Evolutionary conservation across 768 basidiomycete species (phyloP).

Genomic region (Mycena chlorophos): DNA sequence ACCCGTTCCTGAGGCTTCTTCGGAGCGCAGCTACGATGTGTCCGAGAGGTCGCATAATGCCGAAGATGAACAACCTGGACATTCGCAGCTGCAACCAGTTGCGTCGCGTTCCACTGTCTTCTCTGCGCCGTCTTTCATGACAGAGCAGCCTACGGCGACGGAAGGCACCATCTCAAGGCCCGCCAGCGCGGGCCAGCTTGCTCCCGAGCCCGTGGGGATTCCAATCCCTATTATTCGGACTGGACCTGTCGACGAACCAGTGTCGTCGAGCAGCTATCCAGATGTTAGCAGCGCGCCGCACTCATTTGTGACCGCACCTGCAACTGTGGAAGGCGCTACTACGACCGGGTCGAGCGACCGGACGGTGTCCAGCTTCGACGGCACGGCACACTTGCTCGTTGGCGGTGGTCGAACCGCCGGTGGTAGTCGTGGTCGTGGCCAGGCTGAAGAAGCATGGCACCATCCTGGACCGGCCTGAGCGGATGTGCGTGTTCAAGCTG

Average conservation of each 20-base stretch:
- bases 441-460: constrained; percentile 33
- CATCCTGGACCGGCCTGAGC: constrained; percentile 14
- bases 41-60: constrained; percentile 5
- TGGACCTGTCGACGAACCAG: constrained; percentile 14
- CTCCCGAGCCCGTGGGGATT: constrained; percentile 22
- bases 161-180: constrained; percentile 23
- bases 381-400: constrained; percentile 40
- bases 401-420: constrained; percentile 37
- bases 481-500: constrained; percentile 11
- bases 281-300: constrained; percentile 70
- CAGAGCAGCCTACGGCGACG: constrained; percentile 10
- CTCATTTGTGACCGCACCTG: constrained; percentile 68
- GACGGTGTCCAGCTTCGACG: constrained; percentile 51
- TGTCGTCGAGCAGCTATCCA: constrained; percentile 42
- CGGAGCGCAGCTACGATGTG: constrained; percentile 5
- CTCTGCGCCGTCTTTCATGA: constrained; percentile 9
- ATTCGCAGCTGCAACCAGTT: constrained; percentile 8
- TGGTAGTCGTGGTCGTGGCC: constrained; percentile 36
- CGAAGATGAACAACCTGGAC: not conserved
- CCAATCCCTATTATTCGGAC: constrained; percentile 28
- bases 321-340: constrained; percentile 52
- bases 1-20: constrained; percentile 23
- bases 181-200: constrained; percentile 16
- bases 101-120: constrained; percentile 16
- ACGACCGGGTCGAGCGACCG: constrained; percentile 54